Percentiles rank a stretch among this genome's conserved stretches.
phyloP scores from a whole-genome alignment of 2,329 filamentous ascomycete genomes.

The Bisporella sp. region DNA sequence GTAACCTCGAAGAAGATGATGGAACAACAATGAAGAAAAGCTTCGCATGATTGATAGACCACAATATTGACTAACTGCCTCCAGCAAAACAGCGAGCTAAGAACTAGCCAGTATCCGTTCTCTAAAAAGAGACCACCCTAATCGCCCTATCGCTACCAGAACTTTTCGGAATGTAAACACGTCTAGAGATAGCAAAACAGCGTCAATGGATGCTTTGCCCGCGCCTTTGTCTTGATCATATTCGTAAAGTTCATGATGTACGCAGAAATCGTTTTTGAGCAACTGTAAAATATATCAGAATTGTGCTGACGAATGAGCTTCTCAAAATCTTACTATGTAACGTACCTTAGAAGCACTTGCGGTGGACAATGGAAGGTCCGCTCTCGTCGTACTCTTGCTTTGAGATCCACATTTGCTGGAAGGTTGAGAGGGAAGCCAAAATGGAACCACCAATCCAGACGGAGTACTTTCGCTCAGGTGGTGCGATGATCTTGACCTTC shows the following conservation, averaged over 20 bases:
- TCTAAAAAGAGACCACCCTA: slow-evolving; percentile 23
- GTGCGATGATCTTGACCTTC: slow-evolving; percentile 99
- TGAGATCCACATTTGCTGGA: slow-evolving; percentile 99
- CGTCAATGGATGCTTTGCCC: slow-evolving; percentile 19
- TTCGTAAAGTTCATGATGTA: slow-evolving; percentile 28
- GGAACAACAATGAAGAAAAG: slow-evolving; percentile 16
- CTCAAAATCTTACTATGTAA: not conserved
- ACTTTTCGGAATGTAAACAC: slow-evolving; percentile 28
- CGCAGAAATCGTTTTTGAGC: slow-evolving; percentile 21
- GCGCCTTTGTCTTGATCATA: slow-evolving; percentile 25
- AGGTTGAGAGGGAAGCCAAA: slow-evolving; percentile 97
- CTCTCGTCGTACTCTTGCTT: slow-evolving; percentile 99
- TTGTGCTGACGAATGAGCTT: not conserved
- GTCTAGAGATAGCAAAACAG: slow-evolving; percentile 23
- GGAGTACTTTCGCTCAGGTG: slow-evolving; percentile 99
- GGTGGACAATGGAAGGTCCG: slow-evolving; percentile 98
- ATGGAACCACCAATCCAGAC: slow-evolving; percentile 99
- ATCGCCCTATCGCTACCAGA: slow-evolving; percentile 27
- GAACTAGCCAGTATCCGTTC: slow-evolving; percentile 20
- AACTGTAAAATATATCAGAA: slow-evolving; percentile 3
- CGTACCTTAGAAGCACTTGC: slow-evolving; percentile 99
- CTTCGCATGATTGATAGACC: slow-evolving; percentile 26
- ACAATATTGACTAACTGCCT: slow-evolving; percentile 23
- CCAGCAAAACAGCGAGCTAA: slow-evolving; percentile 25
- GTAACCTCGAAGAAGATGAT: not conserved